Percentiles rank a stretch among this genome's conserved stretches.
Evolutionary conservation across 768 basidiomycete species (phyloP).

Genomic region (Trametes cinnabarina): DNA sequence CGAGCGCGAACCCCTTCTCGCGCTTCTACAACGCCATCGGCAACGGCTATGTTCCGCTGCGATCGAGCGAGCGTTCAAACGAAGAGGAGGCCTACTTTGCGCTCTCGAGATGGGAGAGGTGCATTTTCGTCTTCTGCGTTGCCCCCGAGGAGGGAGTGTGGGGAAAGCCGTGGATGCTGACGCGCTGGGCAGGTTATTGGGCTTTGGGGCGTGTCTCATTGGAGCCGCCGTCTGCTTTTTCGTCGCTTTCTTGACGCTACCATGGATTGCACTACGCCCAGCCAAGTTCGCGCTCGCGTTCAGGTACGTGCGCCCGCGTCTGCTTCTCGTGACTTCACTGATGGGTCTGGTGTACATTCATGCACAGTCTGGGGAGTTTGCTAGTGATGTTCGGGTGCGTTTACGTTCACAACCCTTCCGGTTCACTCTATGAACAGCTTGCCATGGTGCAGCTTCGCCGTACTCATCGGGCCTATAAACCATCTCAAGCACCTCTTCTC

Average conservation of each 20-base stretch:
- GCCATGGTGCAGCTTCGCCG: conserved; percentile 58
- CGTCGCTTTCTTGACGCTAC: conserved; percentile 83
- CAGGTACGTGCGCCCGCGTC: conserved; percentile 44
- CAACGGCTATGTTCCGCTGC: conserved; percentile 84
- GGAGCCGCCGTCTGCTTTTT: conserved; percentile 95
- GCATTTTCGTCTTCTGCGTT: conserved; percentile 82
- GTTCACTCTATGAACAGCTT: neutral
- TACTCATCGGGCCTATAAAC: conserved; percentile 87
- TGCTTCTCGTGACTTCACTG: neutral
- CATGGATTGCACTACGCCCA: conserved; percentile 69
- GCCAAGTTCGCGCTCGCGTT: conserved; percentile 91
- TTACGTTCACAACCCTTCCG: neutral
- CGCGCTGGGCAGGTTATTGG: conserved; percentile 62
- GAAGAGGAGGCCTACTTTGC: conserved; percentile 97
- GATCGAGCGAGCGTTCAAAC: conserved; percentile 77
- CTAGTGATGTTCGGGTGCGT: conserved; percentile 95
- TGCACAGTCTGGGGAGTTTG: conserved; percentile 72
- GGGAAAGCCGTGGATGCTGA: conserved; percentile 40
- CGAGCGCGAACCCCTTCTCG: conserved; percentile 49
- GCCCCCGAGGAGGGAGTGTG: neutral
- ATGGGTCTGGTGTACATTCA: neutral
- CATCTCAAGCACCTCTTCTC: conserved; percentile 87
- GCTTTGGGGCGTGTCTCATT: conserved; percentile 84
- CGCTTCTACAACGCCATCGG: conserved; percentile 86
- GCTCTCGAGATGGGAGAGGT: conserved; percentile 92